Evolutionary conservation across 305 asterid species (phyloP).

Genomic region (Fraxinus sp.): DNA sequence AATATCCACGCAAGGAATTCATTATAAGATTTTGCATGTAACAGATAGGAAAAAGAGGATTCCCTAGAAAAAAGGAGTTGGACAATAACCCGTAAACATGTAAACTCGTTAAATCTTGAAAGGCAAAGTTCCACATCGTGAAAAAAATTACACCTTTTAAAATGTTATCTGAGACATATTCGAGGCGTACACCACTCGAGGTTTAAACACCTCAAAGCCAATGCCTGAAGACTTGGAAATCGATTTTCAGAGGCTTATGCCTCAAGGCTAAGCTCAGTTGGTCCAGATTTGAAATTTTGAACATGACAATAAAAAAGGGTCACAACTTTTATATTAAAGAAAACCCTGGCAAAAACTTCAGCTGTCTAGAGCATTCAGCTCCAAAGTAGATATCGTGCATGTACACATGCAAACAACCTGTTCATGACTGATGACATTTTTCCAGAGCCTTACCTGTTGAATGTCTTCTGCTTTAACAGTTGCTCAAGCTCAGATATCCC

Average conservation of each 20-base stretch:
- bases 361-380: not conserved
- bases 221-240: not conserved
- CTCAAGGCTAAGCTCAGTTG: not conserved
- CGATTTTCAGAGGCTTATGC: not conserved
- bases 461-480: conserved; percentile 66
- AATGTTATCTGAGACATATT: not conserved
- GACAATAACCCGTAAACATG: not conserved
- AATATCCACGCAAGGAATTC: not conserved
- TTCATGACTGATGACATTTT: not conserved
- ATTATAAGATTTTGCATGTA: not conserved
- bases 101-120: not conserved
- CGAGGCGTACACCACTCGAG: not conserved
- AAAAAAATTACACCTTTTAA: not conserved
- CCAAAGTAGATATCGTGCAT: not conserved
- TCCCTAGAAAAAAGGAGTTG: not conserved
- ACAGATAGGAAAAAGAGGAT: not conserved
- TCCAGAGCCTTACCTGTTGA: conserved; percentile 50
- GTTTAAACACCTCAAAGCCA: not conserved
- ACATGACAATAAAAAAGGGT: not conserved
- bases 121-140: not conserved
- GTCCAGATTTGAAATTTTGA: not conserved
- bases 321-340: not conserved
- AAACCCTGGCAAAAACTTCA: not conserved
- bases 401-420: conserved; percentile 9
- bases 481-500: conserved; percentile 68